Evolutionary conservation across 805 yeast species (phyloP), one percentile per base, ranked within the genome.

Genomic region (Danielozyma ontarioensis): DNA sequence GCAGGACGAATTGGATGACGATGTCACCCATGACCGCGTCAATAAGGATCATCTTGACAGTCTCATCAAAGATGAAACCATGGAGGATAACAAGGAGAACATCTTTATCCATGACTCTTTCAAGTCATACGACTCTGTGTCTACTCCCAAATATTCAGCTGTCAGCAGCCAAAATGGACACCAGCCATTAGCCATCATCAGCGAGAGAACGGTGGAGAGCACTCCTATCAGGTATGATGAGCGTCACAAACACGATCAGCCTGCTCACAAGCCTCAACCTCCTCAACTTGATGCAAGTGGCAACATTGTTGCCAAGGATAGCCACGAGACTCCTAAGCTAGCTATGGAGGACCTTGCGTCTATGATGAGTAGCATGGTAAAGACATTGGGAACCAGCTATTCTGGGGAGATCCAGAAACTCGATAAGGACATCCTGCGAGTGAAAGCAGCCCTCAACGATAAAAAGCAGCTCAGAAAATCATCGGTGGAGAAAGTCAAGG

Each of bases 301-400:
- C 0, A 39, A 48, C 17, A 32, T 62, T 2, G 32, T 54, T 3
- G 44, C 38, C 3, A 38, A 29, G 3, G 33, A 27, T 6, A 31
- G 26, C 4, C 39, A 27, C 14, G 39, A 45, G 3, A 33, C 5
- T 39, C 60, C 35, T 6, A 53, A 45, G 23, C 39, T 64, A 27
- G 59, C 57, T 13, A 46, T 55, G 45, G 34, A 41, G 15, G 72
- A 66, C 39, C 48, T 64, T 27, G 46, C 62, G 15, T 37, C 54
- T 1, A 64, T 66, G 63, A 39, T 65, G 13, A 41, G 42, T 21
- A 59, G 60, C 4, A 57, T 76, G 53, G 67, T 78, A 1, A 61
- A 64, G 33, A 69, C 75, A n/a, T 58, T 80, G 32, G 42, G 72
- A 15, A 72, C 68, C 13, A 62, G 72, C n/a, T 85, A 79, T 50